Evolutionary conservation across 2,329 filamentous ascomycete species (phyloP).

Genomic region (Magnaporthiopsis rhizophila): DNA sequence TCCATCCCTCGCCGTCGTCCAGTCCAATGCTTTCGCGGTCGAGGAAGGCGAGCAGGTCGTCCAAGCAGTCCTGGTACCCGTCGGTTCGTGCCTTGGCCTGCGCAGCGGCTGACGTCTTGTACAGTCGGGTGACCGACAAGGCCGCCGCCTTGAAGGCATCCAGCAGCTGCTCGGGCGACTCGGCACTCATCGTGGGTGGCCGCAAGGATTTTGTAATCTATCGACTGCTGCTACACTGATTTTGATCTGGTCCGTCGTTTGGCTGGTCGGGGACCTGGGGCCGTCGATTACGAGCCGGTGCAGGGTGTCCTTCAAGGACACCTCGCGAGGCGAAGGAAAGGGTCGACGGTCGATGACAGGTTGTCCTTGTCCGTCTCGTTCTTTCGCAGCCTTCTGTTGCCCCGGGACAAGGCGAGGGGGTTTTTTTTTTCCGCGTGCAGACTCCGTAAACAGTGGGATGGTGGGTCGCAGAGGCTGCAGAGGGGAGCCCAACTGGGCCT

Average conservation of each 20-base stretch:
- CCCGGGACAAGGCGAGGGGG: not conserved
- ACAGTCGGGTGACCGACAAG: conserved; percentile 89
- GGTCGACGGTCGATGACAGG: not conserved
- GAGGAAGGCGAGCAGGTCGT: conserved; percentile 79
- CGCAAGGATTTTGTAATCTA: not conserved
- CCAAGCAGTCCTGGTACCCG: conserved; percentile 89
- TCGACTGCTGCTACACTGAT: not conserved
- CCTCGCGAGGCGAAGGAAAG: not conserved
- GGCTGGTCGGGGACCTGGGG: not conserved
- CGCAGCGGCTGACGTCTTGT: conserved; percentile 79
- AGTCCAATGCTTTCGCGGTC: conserved; percentile 75
- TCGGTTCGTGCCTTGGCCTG: conserved; percentile 67
- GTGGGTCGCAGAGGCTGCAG: not conserved
- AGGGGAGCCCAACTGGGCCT: not conserved
- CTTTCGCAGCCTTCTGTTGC: not conserved
- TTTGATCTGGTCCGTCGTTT: not conserved
- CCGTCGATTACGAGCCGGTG: not conserved
- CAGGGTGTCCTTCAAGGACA: not conserved
- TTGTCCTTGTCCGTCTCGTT: not conserved
- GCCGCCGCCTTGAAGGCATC: conserved; percentile 89
- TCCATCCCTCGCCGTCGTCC: conserved; percentile 67
- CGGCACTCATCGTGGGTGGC: conserved; percentile 21
- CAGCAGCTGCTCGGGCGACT: conserved; percentile 59
- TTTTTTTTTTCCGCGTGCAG: not conserved
- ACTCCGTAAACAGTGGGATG: not conserved